Base-by-base conservation (phyloP, 2,329 filamentous ascomycete species). In the Endoconidiophora laricicola region DNA sequence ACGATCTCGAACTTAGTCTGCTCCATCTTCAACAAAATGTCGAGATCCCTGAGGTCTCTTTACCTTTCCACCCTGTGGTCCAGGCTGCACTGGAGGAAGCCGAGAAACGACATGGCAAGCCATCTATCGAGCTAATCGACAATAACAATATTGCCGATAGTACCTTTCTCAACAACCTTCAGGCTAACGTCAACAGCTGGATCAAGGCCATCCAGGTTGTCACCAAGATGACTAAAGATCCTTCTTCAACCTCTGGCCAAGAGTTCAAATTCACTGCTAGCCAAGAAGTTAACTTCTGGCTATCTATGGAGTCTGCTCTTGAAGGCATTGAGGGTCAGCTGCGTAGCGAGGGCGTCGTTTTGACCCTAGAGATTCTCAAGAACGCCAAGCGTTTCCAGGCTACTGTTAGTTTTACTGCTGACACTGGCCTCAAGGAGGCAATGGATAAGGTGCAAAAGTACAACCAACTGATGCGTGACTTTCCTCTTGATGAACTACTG, bases 271-370 rank as follows among this genome's bases (percentile, higher is more conserved):
- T 60, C 29, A 94, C 87, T 20, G 91, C 91, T 29, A 90, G 86
- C 51, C 91, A 96, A 63, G 91, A 99, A 65, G 94, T 98, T 64
- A 95, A 95, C 64, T 98, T 98, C 61, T 99, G 91, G 91, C 66
- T 98, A 46, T 93, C 87, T 2, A 94, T 98, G 84, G 93, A 98
- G 65, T 83, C 82, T 14, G 86, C 88, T 3, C 67, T 99, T 55
- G 88, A 95, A 62, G 83, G 83, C 24, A 94, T 99, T 53, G 90
- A 95, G 63, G 77, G 74, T 39, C 90, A 96, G 63, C 74, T 98
- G 51, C 74, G 81, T 55, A 87, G 88, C 56, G 86, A 94, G 50
- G 91, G 91, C 24, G 90, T 98, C 18, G 73, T 79, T 57, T 67
- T 99, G 59, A 96, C 93, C 0, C 75, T 99, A 62, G 90, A 95